These are phyloP conservation scores for Globisporangium heterothallicum DNA, from an alignment of 352 stramenopile species.

Conservation along the genomic window DNA sequence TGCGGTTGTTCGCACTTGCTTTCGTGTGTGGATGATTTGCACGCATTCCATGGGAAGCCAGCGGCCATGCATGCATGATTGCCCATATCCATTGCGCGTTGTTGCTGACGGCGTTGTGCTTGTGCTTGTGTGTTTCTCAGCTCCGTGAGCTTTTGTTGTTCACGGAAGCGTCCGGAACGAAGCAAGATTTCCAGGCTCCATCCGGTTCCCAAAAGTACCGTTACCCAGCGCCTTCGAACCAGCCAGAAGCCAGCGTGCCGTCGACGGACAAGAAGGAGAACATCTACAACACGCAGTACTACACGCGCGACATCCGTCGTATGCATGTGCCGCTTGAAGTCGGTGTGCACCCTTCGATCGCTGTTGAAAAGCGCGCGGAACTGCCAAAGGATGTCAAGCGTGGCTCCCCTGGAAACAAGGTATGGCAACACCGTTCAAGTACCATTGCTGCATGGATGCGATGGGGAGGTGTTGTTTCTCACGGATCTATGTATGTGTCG, in stretches of 20 bases:
- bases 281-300: constrained; percentile 87
- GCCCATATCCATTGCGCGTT: not conserved
- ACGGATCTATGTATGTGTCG: not conserved
- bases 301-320: constrained; percentile 82
- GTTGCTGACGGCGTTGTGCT: not conserved
- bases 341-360: constrained; percentile 71
- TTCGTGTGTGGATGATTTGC: too few species aligned
- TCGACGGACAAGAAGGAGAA: constrained; percentile 65
- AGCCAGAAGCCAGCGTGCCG: constrained; percentile 66
- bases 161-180: constrained; percentile 66
- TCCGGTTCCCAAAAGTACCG: constrained; percentile 59
- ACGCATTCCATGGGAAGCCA: too few species aligned
- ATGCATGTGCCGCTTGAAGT: constrained; percentile 59
- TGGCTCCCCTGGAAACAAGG: constrained; percentile 79
- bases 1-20: not conserved
- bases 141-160: constrained; percentile 80
- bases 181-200: constrained; percentile 70
- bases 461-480: not conserved
- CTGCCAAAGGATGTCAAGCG: constrained; percentile 61
- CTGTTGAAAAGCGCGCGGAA: constrained; percentile 43
- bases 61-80: too few species aligned
- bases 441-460: too few species aligned
- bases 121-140: constrained; percentile 18
- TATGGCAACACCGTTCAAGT: too few species aligned
- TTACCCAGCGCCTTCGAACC: constrained; percentile 71